Evolutionary conservation across 2,329 filamentous ascomycete species (phyloP).

Genomic region (Trichophyton verrucosum): DNA sequence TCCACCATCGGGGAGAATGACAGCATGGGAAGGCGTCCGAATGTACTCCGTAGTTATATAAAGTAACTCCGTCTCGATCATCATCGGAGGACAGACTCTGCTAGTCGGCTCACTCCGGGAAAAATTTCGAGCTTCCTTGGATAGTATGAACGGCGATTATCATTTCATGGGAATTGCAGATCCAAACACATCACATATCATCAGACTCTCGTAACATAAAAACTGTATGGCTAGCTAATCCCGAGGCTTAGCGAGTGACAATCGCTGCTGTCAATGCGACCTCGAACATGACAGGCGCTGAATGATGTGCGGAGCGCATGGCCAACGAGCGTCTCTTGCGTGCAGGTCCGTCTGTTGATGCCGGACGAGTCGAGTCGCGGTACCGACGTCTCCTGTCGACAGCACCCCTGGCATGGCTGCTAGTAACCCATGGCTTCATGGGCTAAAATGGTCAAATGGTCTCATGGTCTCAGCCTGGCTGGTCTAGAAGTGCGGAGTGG

Average conservation of each 20-base stretch:
- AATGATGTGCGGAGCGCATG: not conserved
- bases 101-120: not conserved
- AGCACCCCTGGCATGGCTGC: not conserved
- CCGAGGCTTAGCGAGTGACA: not conserved
- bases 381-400: not conserved
- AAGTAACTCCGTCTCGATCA: not conserved
- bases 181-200: not conserved
- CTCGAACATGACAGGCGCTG: not conserved
- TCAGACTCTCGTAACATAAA: not conserved
- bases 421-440: too few relatives aligned
- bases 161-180: not conserved
- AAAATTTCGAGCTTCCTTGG: not conserved
- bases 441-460: not conserved
- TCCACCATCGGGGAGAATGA: not conserved
- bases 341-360: not conserved
- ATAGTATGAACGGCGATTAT: not conserved
- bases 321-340: not conserved
- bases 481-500: not conserved
- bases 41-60: not conserved
- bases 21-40: not conserved
- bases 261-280: not conserved
- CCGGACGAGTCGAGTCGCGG: not conserved
- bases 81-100: not conserved
- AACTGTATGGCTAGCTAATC: not conserved
- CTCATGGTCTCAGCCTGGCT: not conserved